phyloP scores from a whole-genome alignment of 306 rosid genomes.

The Pyrus betulifolia region DNA sequence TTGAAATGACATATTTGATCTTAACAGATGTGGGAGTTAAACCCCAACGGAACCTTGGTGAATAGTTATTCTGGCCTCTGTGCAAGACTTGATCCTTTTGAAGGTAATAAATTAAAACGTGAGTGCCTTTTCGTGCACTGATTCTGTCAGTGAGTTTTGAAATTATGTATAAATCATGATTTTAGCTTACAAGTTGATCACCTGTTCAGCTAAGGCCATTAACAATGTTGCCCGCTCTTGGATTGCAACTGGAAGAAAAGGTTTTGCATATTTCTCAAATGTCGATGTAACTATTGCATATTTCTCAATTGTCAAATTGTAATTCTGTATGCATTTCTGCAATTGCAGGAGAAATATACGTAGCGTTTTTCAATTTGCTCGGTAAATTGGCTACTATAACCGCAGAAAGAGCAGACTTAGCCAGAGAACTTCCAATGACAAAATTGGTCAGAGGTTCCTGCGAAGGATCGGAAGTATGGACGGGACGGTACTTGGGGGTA shows the following conservation, averaged over 20 bases:
- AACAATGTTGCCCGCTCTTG: slow-evolving; percentile 60
- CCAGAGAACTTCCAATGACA: slow-evolving; percentile 31
- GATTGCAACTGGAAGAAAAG: slow-evolving; percentile 75
- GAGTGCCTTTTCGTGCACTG: neutral
- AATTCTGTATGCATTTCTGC: neutral
- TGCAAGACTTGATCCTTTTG: slow-evolving; percentile 41
- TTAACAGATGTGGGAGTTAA: slow-evolving; percentile 68
- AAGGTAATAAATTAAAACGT: slow-evolving; percentile 35
- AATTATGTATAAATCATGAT: neutral
- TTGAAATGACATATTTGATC: slow-evolving; percentile 19
- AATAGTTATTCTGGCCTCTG: slow-evolving; percentile 76
- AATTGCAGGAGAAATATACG: slow-evolving; percentile 52
- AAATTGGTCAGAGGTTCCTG: slow-evolving; percentile 27
- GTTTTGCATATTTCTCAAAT: slow-evolving; percentile 15
- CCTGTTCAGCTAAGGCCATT: slow-evolving; percentile 37
- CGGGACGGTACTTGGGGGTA: slow-evolving; percentile 30
- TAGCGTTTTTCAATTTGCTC: slow-evolving; percentile 70
- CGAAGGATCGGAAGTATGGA: slow-evolving; percentile 58
- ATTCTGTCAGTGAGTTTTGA: neutral
- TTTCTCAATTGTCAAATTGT: neutral
- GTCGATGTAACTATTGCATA: neutral
- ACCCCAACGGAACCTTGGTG: slow-evolving; percentile 60
- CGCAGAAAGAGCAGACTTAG: slow-evolving; percentile 41
- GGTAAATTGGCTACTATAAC: slow-evolving; percentile 22
- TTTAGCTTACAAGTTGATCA: slow-evolving; percentile 18